Base-by-base conservation (phyloP, 345 rosid species). In the Cardiospermum halicacabum region DNA sequence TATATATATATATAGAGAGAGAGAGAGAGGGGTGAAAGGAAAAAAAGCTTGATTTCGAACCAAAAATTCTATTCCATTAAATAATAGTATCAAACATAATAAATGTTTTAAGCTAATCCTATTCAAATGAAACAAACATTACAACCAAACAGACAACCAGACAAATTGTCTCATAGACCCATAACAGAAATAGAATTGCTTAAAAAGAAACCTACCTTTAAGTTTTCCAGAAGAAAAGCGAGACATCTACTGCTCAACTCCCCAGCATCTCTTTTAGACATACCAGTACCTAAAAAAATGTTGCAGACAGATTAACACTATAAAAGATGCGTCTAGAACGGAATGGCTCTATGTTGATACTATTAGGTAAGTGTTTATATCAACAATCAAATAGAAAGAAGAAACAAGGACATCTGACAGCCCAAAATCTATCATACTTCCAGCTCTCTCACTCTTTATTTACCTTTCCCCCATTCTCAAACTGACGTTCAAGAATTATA, bases 251-350 rank as follows among this genome's bases (percentile, higher is more conserved):
- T 79, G 66, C 88, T 84, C 68, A 90, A 71, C 62, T 77, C 73
- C 63, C 60, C 71, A 66, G 94, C 85, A 32, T 88, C 94, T 62
- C 55, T 74, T 70, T 76, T 78, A 50, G 90, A 80, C 39, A 90
- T 70, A 60, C 97, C 92, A 55, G 92, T 88, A 55, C 98, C 97
- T 91, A 69, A 45, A 68, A 53, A 61, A 67, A 45, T n/a, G n/a
- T 60, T 9, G 42, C 19, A 13, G 15, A 51, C 65, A 45, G 31
- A 59, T 25, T 42, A 53, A 61, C 24, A 10, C 11, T 11, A 60
- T 55, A 39, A 56, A 21, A 36, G 50, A 57, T 19, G 55, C 25
- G 50, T 42, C 13, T 0, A 31, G 8, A 37, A 51, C 39, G 21
- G 50, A 26, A 18, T 53, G 58, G 4, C 7, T 24, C 64, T 47